Evolutionary conservation across 2,329 filamentous ascomycete species (phyloP).

Genomic region (Cordyceps pruinosa): DNA sequence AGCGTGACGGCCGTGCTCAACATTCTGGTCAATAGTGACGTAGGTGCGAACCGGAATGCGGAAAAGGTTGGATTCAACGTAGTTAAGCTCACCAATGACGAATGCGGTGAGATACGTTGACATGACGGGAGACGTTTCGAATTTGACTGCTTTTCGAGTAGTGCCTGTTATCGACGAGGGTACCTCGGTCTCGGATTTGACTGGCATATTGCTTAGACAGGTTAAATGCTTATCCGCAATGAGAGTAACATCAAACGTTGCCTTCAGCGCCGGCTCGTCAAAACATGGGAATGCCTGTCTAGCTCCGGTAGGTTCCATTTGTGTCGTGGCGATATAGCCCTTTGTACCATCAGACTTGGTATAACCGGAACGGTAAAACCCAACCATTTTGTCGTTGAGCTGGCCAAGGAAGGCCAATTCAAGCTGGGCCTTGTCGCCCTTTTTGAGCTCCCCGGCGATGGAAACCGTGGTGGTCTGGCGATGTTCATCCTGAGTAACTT

Average conservation of each 20-base stretch:
- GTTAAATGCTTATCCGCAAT: constrained; percentile 82
- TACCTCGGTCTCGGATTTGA: constrained; percentile 69
- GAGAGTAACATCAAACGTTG: constrained; percentile 83
- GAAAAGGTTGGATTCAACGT: constrained; percentile 87
- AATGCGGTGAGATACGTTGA: constrained; percentile 94
- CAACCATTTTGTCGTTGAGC: constrained; percentile 92
- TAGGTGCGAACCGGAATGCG: constrained; percentile 88
- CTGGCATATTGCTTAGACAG: constrained; percentile 95
- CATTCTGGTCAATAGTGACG: constrained; percentile 80
- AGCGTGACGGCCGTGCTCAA: constrained; percentile 86
- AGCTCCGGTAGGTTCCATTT: constrained; percentile 96
- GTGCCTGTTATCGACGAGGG: constrained; percentile 34
- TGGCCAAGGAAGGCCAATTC: constrained; percentile 60
- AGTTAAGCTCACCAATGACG: constrained; percentile 88
- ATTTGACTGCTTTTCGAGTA: constrained; percentile 69
- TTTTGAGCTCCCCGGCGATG: constrained; percentile 64
- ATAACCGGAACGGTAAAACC: constrained; percentile 94
- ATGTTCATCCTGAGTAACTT: constrained; percentile 65
- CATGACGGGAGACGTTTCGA: constrained; percentile 89
- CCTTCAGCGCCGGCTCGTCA: constrained; percentile 90
- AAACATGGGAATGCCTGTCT: constrained; percentile 92
- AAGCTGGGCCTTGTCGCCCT: constrained; percentile 65
- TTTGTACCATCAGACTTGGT: constrained; percentile 73
- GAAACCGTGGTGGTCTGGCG: constrained; percentile 75
- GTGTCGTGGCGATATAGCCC: constrained; percentile 79